Conservation (phyloP, 1,139 yeast species). For the Yamadazyma blattariae region DNA sequence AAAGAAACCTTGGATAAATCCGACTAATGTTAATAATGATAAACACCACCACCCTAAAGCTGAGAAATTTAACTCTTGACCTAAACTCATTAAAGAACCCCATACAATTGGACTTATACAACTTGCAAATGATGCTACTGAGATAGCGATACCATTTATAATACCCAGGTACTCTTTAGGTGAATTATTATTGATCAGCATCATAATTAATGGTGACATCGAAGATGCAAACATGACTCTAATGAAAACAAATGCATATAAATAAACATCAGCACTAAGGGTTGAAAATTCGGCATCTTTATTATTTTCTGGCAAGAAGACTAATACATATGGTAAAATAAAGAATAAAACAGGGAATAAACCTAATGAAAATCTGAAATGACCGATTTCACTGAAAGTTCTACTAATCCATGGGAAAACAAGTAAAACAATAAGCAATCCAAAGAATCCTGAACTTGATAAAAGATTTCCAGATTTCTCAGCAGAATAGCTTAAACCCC, state of each 20-base stretch:
- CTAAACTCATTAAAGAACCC: slow-evolving; percentile 53
- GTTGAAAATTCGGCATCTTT: slow-evolving; percentile 14
- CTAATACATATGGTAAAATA: slow-evolving; percentile 46
- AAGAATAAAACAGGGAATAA: slow-evolving; percentile 48
- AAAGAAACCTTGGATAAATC: too few relatives aligned
- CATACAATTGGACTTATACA: slow-evolving; percentile 55
- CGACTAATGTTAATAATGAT: too few relatives aligned
- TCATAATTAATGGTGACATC: slow-evolving; percentile 36
- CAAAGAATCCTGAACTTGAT: slow-evolving; percentile 54
- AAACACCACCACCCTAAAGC: slow-evolving; percentile 48
- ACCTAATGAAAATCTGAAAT: slow-evolving; percentile 38
- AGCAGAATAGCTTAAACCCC: slow-evolving; percentile 33
- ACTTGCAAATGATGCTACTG: slow-evolving; percentile 51
- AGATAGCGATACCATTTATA: slow-evolving; percentile 47
- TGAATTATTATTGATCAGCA: slow-evolving; percentile 47
- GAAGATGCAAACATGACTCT: slow-evolving; percentile 16
- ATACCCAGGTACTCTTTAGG: slow-evolving; percentile 45
- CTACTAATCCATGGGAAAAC: slow-evolving; percentile 56
- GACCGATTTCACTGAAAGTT: slow-evolving; percentile 39
- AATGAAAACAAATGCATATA: slow-evolving; percentile 20
- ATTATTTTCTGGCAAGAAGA: slow-evolving; percentile 23
- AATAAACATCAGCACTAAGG: slow-evolving; percentile 20
- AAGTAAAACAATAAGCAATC: slow-evolving; percentile 47
- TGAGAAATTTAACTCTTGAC: slow-evolving; percentile 36
- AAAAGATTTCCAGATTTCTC: slow-evolving; percentile 50